phyloP scores from a whole-genome alignment of 805 yeast species.

The Wickerhamomyces silvicola region DNA sequence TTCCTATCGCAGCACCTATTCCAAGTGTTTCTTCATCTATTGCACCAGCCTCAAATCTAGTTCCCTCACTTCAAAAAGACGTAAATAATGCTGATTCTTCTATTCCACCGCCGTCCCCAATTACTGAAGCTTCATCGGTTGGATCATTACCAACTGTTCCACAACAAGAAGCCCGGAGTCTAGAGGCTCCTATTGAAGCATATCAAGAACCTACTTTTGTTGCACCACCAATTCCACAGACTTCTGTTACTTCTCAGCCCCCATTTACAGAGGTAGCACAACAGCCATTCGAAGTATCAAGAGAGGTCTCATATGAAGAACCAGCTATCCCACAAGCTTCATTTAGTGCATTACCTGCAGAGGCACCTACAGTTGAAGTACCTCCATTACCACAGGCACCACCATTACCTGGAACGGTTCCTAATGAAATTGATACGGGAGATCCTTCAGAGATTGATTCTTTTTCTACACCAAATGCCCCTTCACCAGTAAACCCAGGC shows the following conservation, averaged over 20 bases:
- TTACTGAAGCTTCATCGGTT: conserved; percentile 6
- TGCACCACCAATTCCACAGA: conserved; percentile 10
- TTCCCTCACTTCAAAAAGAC: too few relatives aligned
- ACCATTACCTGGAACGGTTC: conserved; percentile 12
- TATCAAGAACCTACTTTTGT: conserved; percentile 10
- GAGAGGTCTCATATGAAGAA: neutral
- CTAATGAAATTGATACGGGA: too few relatives aligned
- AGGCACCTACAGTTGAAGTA: conserved; percentile 19
- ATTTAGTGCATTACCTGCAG: conserved; percentile 16
- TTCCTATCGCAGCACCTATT: conserved; percentile 22
- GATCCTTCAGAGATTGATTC: too few relatives aligned
- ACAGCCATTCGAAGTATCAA: conserved; percentile 5
- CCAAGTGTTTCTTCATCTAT: conserved; percentile 17
- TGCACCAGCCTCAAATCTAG: conserved; percentile 2
- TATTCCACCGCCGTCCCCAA: too few relatives aligned
- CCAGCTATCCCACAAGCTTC: conserved; percentile 9
- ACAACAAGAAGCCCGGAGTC: conserved; percentile 3
- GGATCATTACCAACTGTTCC: conserved; percentile 1
- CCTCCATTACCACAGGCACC: conserved; percentile 24
- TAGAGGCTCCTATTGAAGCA: conserved; percentile 12
- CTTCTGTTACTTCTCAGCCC: neutral
- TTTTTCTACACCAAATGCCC: conserved; percentile 23
- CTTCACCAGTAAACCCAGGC: conserved; percentile 18
- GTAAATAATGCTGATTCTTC: conserved; percentile 6
- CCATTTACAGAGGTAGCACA: conserved; percentile 8